Evolutionary conservation across 1,139 yeast genomes (phyloP), one percentile per base, ranked within the genome.

Genomic region (Scheffersomyces illinoinensis): DNA sequence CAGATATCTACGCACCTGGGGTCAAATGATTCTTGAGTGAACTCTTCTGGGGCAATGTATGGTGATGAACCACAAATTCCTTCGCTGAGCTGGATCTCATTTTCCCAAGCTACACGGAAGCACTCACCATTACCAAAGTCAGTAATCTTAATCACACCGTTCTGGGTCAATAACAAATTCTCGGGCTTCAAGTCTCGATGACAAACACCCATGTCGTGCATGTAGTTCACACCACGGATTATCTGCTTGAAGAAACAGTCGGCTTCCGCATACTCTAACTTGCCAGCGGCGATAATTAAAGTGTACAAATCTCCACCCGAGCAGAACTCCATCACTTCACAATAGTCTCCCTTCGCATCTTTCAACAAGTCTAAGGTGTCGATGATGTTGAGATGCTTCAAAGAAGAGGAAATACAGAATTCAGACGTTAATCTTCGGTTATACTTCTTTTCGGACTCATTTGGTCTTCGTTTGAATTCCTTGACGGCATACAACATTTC

Each of bases 81-180:
- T 59, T 87, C 88, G 65, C 93, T 87, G 62, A 90, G 73, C 71
- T 92, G 97, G 52, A 93, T 85, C 47, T 91, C 93, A 55, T 84
- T 83, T 69, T 95, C 98, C 98, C 98, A 95, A 0, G 98, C 98
- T 95, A 93, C 93, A 63, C 89, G 87, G 76, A 95, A 95, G 72
- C 98, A 93, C 73, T 93, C 98, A 51, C 97, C 92, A 70, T 92
- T 93, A 56, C 99, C 99, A 71, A 95, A 95, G 75, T 95, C 99
- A 3, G 97, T 91, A 62, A 95, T 93, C 72, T 95, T 95, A 60
- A 95, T 76, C 23, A 84, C 79, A 50, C 99, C 99, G 61, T 83
- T 82, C 57, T 89, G 87, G 1, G 98, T 92, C 54, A 95, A 77
- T 58, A 95, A 76, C 50, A 95, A 75, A 73, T 95, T 95, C 71